Percentiles rank a stretch among this genome's conserved stretches.
These are phyloP conservation scores for Sutorius australiensis DNA, from an alignment of 768 basidiomycete species.

Conservation along the genomic window DNA sequence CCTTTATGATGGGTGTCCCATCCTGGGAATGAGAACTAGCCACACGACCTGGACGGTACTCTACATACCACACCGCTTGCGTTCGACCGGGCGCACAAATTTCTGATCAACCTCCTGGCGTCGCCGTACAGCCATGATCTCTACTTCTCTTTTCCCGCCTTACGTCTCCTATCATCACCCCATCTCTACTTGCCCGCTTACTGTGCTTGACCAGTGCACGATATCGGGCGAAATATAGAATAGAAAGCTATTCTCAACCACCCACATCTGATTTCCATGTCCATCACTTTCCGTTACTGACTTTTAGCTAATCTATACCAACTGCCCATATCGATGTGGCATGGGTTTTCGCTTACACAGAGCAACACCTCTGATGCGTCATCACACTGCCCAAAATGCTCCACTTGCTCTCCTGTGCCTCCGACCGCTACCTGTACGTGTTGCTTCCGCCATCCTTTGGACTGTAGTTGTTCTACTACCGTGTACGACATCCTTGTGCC, in stretches of 20 bases:
- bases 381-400: background rate
- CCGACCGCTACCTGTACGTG: background rate
- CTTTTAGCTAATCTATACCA: constrained; percentile 4
- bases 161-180: constrained; percentile 6
- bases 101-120: constrained; percentile 5
- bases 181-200: background rate
- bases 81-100: constrained; percentile 3
- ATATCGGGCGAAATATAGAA: constrained; percentile 9
- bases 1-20: constrained; percentile 33
- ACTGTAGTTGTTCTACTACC: constrained; percentile 9
- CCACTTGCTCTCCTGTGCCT: background rate
- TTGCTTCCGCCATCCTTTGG: background rate
- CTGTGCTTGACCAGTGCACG: background rate
- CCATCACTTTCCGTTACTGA: background rate
- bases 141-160: background rate
- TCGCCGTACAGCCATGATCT: constrained; percentile 13
- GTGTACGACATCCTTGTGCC: constrained; percentile 14
- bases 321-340: constrained; percentile 3
- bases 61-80: background rate
- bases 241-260: constrained; percentile 7
- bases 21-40: constrained; percentile 20
- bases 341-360: background rate
- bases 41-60: background rate
- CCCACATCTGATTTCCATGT: background rate
- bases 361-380: background rate